Conservation (phyloP, 1,284 basidiomycete genomes). For the Schizopora paradoxa region DNA sequence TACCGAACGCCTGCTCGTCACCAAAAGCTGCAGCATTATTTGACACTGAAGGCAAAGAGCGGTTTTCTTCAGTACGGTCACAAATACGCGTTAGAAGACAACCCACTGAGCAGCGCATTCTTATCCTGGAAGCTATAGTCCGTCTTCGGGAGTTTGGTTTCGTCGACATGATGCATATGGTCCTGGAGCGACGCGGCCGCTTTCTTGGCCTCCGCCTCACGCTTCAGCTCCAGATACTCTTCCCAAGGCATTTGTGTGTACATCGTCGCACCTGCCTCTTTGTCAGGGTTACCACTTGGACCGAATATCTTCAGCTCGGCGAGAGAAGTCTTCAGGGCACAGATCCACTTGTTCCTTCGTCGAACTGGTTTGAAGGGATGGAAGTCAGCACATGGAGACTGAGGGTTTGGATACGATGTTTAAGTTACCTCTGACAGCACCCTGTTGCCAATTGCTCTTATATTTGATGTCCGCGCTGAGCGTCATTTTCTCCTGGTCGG, state of each 20-base stretch:
- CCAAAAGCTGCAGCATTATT: conserved; percentile 6
- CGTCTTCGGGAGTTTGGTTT: conserved; percentile 18
- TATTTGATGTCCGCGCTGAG: conserved; percentile 84
- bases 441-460: conserved; percentile 87
- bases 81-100: not conserved
- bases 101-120: conserved; percentile 12
- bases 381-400: conserved; percentile 5
- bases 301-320: conserved; percentile 73
- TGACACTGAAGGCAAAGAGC: not conserved
- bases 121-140: conserved; percentile 15
- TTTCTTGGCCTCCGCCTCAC: conserved; percentile 31
- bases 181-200: no score
- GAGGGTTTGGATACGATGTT: not conserved
- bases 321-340: conserved; percentile 74
- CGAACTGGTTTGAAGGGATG: conserved; percentile 55
- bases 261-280: conserved; percentile 45
- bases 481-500: conserved; percentile 75
- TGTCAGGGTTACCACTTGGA: conserved; percentile 61
- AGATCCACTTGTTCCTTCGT: conserved; percentile 89
- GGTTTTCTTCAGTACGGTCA: not conserved
- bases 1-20: not conserved
- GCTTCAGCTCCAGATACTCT: conserved; percentile 35
- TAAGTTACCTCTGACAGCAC: conserved; percentile 58
- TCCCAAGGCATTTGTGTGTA: conserved; percentile 75
- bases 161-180: conserved; percentile 21